A percentile compares a stretch with the other conserved stretches of the same genome.
phyloP scores from a whole-genome alignment of 1,284 basidiomycete species.

The Flammula alnicola region DNA sequence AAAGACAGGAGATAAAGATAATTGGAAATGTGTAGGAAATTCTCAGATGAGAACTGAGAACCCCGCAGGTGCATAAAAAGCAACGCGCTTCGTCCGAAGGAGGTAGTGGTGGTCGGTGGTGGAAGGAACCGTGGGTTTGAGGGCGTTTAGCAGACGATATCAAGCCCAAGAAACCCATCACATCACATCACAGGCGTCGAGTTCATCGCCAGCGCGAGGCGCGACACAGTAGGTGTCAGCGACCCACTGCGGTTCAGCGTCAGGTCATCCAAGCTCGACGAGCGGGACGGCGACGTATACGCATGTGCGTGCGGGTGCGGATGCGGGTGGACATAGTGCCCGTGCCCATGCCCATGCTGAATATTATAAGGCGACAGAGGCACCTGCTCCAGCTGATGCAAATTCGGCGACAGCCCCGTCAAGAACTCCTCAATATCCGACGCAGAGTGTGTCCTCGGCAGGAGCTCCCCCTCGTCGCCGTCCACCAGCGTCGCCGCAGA shows the following conservation, averaged over 20 bases:
- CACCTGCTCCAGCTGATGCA: slow-evolving; percentile 20
- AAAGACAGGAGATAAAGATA: too few relatives aligned
- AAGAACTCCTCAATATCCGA: slow-evolving; percentile 59
- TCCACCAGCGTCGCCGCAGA: slow-evolving; percentile 6
- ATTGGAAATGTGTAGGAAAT: too few relatives aligned
- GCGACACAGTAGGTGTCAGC: slow-evolving; percentile 34
- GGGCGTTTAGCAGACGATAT: background rate
- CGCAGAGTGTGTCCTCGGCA: slow-evolving; percentile 58
- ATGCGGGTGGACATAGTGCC: too few relatives aligned
- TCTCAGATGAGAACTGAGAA: too few relatives aligned
- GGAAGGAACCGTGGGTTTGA: too few relatives aligned
- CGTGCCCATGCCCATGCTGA: too few relatives aligned
- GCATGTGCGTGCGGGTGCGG: slow-evolving; percentile 12
- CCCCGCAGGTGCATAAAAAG: too few relatives aligned
- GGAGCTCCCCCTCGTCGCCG: slow-evolving; percentile 17
- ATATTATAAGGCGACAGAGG: slow-evolving; percentile 1
- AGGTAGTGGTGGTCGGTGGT: too few relatives aligned
- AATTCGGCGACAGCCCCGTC: slow-evolving; percentile 30
- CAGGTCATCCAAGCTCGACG: slow-evolving; percentile 34
- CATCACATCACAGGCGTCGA: slow-evolving; percentile 16
- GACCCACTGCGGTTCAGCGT: slow-evolving; percentile 31
- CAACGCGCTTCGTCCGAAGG: too few relatives aligned
- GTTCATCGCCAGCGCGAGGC: slow-evolving; percentile 12
- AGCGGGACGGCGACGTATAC: slow-evolving; percentile 26
- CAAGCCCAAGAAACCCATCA: background rate